phyloP scores from a whole-genome alignment of 2,329 filamentous ascomycete species.

The Aspergillus intermedius region DNA sequence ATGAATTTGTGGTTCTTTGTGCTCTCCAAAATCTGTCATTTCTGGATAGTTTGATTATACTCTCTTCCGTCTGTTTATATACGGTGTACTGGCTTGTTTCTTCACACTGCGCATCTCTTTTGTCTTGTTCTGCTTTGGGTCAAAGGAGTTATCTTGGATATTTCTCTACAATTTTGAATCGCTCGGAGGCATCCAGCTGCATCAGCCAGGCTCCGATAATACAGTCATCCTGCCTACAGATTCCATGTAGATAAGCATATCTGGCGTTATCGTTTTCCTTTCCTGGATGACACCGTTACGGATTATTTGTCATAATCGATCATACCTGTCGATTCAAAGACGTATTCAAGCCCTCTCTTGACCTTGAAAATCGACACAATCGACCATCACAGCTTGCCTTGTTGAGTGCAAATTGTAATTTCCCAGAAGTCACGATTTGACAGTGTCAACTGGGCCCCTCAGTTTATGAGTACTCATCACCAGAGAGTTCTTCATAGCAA shows the following conservation, averaged over 20 bases:
- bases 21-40: slow-evolving; percentile 9
- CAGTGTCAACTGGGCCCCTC: too few relatives aligned
- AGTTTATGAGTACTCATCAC: too few relatives aligned
- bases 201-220: slow-evolving; percentile 21
- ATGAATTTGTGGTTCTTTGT: slow-evolving; percentile 26
- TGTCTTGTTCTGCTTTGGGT: slow-evolving; percentile 7
- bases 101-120: background rate
- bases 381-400: too few relatives aligned
- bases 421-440: too few relatives aligned
- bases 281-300: slow-evolving; percentile 10
- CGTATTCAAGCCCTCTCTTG: too few relatives aligned
- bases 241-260: slow-evolving; percentile 38
- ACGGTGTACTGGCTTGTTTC: background rate
- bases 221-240: slow-evolving; percentile 27
- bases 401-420: too few relatives aligned
- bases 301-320: too few relatives aligned
- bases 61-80: slow-evolving; percentile 6
- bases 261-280: slow-evolving; percentile 26
- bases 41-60: slow-evolving; percentile 9
- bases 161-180: slow-evolving; percentile 19
- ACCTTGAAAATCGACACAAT: too few relatives aligned
- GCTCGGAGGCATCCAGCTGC: slow-evolving; percentile 16
- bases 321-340: too few relatives aligned
- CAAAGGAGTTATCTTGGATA: slow-evolving; percentile 19
- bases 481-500: too few relatives aligned